Evolutionary conservation across 2,329 filamentous ascomycete species (phyloP).

Genomic region (Ophiostoma sp.): DNA sequence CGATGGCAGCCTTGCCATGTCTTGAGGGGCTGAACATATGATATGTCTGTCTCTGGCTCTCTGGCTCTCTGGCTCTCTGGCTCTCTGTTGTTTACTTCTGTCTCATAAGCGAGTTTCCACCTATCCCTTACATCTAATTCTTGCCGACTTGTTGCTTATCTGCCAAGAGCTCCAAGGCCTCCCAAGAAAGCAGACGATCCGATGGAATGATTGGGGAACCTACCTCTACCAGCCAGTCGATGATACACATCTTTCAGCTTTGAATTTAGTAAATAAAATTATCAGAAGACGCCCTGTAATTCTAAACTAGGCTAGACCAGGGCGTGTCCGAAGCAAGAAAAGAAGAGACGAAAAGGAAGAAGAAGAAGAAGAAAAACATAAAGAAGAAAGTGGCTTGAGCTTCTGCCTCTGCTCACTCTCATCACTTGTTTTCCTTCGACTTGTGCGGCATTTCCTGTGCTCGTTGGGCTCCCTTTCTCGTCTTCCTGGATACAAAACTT

Average conservation of each 20-base stretch:
- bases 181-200: background rate
- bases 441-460: conserved; percentile 6
- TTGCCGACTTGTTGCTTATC: background rate
- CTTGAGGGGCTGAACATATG: background rate
- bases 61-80: no score
- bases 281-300: background rate
- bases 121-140: background rate
- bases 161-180: background rate
- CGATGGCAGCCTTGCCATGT: background rate
- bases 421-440: background rate
- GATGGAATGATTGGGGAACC: background rate
- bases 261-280: background rate
- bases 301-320: background rate
- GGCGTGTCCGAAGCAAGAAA: background rate
- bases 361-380: no score
- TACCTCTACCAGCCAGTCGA: background rate
- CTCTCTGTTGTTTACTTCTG: background rate
- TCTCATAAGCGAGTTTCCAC: background rate
- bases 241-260: conserved; percentile 3
- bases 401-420: background rate
- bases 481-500: background rate
- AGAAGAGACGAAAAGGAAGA: no score
- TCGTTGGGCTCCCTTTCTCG: background rate
- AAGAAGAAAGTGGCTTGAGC: background rate
- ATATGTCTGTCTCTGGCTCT: background rate